A percentile compares a stretch with the other conserved stretches of the same genome.
These are phyloP conservation scores for Aspergillus funiculosus DNA, from an alignment of 495 filamentous ascomycete species.

Conservation along the genomic window DNA sequence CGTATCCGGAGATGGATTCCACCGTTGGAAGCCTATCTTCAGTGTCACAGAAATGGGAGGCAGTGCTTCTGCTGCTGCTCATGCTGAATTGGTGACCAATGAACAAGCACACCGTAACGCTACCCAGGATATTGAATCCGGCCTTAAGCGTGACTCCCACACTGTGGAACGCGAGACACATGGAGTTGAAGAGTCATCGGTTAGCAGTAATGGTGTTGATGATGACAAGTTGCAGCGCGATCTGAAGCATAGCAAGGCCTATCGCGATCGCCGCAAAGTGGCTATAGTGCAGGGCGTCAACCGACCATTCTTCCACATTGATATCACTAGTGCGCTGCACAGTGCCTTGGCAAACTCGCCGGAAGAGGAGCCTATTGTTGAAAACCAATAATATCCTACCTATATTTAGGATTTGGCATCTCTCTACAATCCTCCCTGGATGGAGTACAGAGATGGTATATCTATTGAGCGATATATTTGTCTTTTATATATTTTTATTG, in stretches of 20 bases:
- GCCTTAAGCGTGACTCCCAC: constrained; percentile 24
- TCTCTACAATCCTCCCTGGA: constrained; percentile 2
- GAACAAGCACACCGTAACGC: constrained; percentile 36
- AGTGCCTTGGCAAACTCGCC: constrained; percentile 72
- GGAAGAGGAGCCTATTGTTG: constrained; percentile 18
- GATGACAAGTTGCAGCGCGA: constrained; percentile 43
- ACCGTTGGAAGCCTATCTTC: constrained; percentile 94
- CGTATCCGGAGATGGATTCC: constrained; percentile 45
- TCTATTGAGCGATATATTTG: not conserved
- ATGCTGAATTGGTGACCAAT: constrained; percentile 53
- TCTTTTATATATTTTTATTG: not conserved
- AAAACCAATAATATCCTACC: not conserved
- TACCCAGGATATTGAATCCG: constrained; percentile 36
- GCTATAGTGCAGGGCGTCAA: constrained; percentile 80
- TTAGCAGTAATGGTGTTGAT: constrained; percentile 23
- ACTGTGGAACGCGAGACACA: constrained; percentile 30
- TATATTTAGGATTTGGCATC: not conserved
- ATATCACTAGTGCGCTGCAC: constrained; percentile 85
- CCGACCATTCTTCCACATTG: constrained; percentile 89
- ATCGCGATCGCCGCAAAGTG: constrained; percentile 39
- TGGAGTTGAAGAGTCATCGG: constrained; percentile 29
- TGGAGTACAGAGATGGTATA: not conserved
- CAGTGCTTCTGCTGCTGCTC: constrained; percentile 57
- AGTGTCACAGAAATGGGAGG: constrained; percentile 87
- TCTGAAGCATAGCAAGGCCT: constrained; percentile 42